Evolutionary conservation across 805 yeast genomes (phyloP).

Genomic region (Kluyveromyces lactis): DNA sequence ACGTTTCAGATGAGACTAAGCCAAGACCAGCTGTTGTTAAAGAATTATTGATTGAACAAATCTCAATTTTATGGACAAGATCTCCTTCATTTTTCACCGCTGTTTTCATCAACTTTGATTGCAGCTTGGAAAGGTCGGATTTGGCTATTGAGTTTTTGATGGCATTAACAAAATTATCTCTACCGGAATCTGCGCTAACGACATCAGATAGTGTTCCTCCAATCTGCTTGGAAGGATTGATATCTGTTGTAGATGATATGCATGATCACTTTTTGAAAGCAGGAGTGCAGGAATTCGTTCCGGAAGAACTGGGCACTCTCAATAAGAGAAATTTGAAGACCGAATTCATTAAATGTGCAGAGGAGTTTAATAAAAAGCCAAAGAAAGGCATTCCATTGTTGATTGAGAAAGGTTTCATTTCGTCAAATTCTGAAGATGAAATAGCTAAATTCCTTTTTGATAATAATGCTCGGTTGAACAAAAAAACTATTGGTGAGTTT

Average conservation of each 20-base stretch:
- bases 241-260: conserved; percentile 59
- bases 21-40: conserved; percentile 42
- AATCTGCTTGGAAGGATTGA: conserved; percentile 79
- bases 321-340: conserved; percentile 46
- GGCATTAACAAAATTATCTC: conserved; percentile 64
- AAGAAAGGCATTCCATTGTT: conserved; percentile 62
- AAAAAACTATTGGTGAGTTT: conserved; percentile 78
- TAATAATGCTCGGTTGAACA: conserved; percentile 75
- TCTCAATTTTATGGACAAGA: conserved; percentile 75
- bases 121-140: conserved; percentile 82
- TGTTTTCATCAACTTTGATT: conserved; percentile 77
- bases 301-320: conserved; percentile 17
- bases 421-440: conserved; percentile 43
- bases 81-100: conserved; percentile 70
- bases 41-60: conserved; percentile 76
- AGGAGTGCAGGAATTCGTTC: conserved; percentile 17
- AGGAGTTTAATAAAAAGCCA: conserved; percentile 70
- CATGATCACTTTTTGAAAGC: conserved; percentile 34
- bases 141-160: conserved; percentile 59
- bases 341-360: conserved; percentile 68
- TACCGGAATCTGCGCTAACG: conserved; percentile 74
- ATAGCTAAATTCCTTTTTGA: conserved; percentile 71
- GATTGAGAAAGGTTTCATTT: conserved; percentile 57
- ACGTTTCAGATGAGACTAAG: conserved; percentile 11
- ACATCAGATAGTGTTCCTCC: conserved; percentile 90